Percentiles rank a stretch among this genome's conserved stretches.
Evolutionary conservation across 148 eudicot species (phyloP).

Genomic region (Camellia lanceoleosa): DNA sequence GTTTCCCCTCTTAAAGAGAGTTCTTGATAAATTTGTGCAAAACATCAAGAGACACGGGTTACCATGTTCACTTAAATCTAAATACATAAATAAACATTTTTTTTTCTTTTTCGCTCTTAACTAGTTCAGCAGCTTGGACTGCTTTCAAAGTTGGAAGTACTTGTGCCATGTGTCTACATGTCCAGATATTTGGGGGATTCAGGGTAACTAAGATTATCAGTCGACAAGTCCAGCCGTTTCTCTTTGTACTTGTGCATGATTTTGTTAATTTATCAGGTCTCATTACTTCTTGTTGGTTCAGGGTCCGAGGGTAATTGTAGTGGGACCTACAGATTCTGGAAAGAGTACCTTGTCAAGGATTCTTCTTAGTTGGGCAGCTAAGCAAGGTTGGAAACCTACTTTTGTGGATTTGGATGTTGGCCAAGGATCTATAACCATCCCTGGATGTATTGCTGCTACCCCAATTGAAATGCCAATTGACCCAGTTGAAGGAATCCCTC

Average conservation of each 20-base stretch:
- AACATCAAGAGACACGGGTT: not conserved
- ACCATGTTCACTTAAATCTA: not conserved
- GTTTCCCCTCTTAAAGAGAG: too few species aligned
- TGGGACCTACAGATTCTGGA: slow-evolving; percentile 96
- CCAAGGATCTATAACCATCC: slow-evolving; percentile 89
- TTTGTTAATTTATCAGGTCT: not conserved
- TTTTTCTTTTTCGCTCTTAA: not conserved
- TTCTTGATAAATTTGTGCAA: not conserved
- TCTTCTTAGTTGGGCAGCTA: slow-evolving; percentile 99
- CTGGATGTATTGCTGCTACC: slow-evolving; percentile 89
- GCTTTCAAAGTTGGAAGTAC: not conserved
- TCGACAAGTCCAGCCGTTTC: not conserved
- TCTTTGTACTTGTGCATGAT: not conserved
- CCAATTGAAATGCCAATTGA: slow-evolving; percentile 98
- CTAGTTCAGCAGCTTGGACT: not conserved
- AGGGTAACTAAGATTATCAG: not conserved
- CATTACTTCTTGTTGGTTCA: slow-evolving; percentile 27
- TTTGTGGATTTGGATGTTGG: slow-evolving; percentile 95
- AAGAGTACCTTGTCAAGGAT: slow-evolving; percentile 90
- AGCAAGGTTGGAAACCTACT: slow-evolving; percentile 98
- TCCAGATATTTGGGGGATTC: not conserved
- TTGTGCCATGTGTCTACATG: not conserved
- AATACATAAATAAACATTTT: not conserved
- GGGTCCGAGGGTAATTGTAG: slow-evolving; percentile 96
- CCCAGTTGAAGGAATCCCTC: slow-evolving; percentile 96